Base-by-base conservation (phyloP, 352 stramenopile genomes). In the Phytophthora sp. region DNA sequence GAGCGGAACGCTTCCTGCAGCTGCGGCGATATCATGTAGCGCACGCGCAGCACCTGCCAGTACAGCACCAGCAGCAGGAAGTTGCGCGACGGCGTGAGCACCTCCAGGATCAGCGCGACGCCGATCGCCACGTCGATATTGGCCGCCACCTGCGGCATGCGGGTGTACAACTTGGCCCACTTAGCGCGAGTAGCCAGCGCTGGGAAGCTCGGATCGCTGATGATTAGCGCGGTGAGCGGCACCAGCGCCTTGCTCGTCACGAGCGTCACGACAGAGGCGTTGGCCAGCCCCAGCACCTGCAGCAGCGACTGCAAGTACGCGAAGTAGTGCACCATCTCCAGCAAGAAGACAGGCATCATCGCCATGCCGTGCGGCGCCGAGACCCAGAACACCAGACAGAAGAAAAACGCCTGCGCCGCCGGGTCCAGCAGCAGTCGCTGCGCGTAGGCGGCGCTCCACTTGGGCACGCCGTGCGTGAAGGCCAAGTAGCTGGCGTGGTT, bases 21-120 rank as follows among this genome's bases (percentile, higher is more conserved):
- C 64, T 90, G 81, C 46, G 85, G 84, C 37, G 85, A 94, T 70
- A 95, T 91, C 89, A 97, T 97, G 78, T 97, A 97, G 62, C 89
- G 87, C 70, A 97, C 85, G 48, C 89, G 89, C 49, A 97, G 69
- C 54, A 95, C 76, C 74, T 97, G 89, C 89, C 89, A 97, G 79
- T 94, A 96, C 55, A 95, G 72, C 62, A 97, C 74, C 17, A 90
- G 74, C 43, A 95, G 73, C 68, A 97, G 50, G 34, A 97, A 91
- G 74, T 95, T 97, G 60, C 89, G 83, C 31, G 82, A 76, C 2
- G 89, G 88, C 51, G 82, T 86, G 55, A 97, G 73, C 69, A 96
- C 62, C 72, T 97, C 84, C n/a, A 97, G 17, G 27, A 95, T 54
- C 26, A 97, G 65, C 30, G 80, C 73, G 6, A 97, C 44, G 24